Base-by-base conservation (phyloP, 2,329 filamentous ascomycete species). In the Coleophoma eucalyptorum region DNA sequence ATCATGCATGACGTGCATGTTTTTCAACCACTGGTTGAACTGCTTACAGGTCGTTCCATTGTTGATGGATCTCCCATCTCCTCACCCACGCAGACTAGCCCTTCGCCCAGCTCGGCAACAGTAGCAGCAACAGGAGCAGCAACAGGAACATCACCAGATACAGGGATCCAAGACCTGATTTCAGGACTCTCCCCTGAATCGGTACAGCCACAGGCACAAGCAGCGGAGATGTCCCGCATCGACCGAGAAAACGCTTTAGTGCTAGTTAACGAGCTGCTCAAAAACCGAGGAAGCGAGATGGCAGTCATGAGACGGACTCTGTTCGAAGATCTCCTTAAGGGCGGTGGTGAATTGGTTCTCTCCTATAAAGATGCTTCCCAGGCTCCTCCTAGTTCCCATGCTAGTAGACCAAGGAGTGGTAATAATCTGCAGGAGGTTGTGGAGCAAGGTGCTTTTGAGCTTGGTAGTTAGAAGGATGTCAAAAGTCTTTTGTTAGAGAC, bases 211-310 rank as follows among this genome's bases (percentile, higher is more conserved):
- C 48, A 60, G 32, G 50, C 58, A 1, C 60, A 64, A 43, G 59
- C 59, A 2, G 73, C 71, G 1, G 70, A 70, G 41, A 77, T 78
- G 69, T 67, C 68, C 1, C 72, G 72, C 52, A 69, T 80, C 5
- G 81, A 86, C 58, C 72, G 80, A 8, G 81, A 85, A 63, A 86
- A 86, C 54, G 80, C 74, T 0, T 65, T 86, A 19, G 78, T 86
- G 1, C 63, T 86, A 50, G 72, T 83, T 3, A 74, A 74, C 2
- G 77, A 84, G 63, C 58, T 86, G 48, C 58, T 83, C 38, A 73
- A 72, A 58, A 71, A 69, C 42, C 68, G 70, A 16, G 67, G 70
- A 0, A 63, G 67, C 1, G 67, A 70, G 6, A 59, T 82, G 56
- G 64, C 73, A 1, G 56, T 69, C 2, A 62, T 67, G 52, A 69